Base-by-base conservation (phyloP, 2,329 filamentous ascomycete species). In the Huntiella omanensis region DNA sequence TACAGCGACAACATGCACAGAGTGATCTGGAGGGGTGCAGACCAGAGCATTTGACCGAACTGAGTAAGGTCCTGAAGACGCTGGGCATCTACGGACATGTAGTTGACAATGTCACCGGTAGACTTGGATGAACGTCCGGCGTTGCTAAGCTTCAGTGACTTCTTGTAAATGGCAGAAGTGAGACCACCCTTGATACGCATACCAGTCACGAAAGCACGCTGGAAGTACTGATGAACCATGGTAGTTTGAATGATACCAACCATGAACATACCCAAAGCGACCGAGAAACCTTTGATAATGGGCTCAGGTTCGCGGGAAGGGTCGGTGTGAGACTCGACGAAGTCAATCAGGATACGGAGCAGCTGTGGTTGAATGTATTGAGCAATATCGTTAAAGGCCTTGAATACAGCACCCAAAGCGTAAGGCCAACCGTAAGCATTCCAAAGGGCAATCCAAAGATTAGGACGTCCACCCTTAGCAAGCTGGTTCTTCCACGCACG, bases 51-150 rank as follows among this genome's bases (percentile, higher is more conserved):
- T 58, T 93, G 87, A 13, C 84, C 86, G 59, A 91, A 98, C 57
- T 98, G 92, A 2, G 88, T 85, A 48, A 98, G 67, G 62, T 98
- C 91, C 56, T 95, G 83, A 13, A 98, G 71, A 53, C 92, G 80
- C 62, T 98, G 91, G 11, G 88, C 88, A 59, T 98, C 91, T 7
- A 98, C 88, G 40, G 92, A 91, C 88, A 98, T 98, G 63, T 94
- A 91, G 59, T 98, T 98, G 59, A 98, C 91, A 57, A 98, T 96
- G 57, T 98, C 92, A 48, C 91, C 91, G 0, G 91, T 98, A 0
- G 84, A 83, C 64, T 96, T 95, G 39, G 77, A 64, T 2, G 86
- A 73, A 46, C 88, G 76, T 6, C 91, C 91, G 63, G 98, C 91
- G 55, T 93, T 96, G 4, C 88, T 96, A 13, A 98, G 69, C 52